These are phyloP conservation scores for Coemansia sp. DNA, from an alignment of 192 early-diverging fungal species.

Conservation along the genomic window DNA sequence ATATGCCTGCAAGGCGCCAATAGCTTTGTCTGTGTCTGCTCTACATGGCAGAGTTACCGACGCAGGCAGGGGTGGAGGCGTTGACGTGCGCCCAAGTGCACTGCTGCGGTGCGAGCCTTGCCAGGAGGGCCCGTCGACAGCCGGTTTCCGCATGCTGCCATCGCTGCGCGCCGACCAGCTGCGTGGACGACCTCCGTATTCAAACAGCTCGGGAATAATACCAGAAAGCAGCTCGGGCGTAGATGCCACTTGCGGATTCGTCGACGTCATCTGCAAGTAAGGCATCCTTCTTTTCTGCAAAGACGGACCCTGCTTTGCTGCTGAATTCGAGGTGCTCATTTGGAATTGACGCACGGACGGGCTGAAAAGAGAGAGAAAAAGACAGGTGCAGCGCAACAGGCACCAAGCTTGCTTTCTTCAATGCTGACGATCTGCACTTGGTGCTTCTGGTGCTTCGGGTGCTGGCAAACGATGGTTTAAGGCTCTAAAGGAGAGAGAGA, in stretches of 20 bases:
- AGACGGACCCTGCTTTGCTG: not conserved
- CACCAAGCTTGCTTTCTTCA: not conserved
- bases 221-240: constrained; percentile 33
- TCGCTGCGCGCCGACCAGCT: constrained; percentile 39
- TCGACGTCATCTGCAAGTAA: constrained; percentile 8
- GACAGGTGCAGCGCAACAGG: too few species aligned
- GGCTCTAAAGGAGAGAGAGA: too few species aligned
- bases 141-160: not conserved
- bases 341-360: too few species aligned
- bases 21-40: not conserved
- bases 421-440: not conserved
- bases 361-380: not conserved
- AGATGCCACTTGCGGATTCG: constrained; percentile 22
- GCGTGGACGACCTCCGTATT: constrained; percentile 33
- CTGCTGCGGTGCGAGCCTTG: constrained; percentile 6
- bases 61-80: not conserved
- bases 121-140: not conserved
- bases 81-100: not conserved
- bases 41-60: not conserved
- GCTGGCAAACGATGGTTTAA: too few species aligned
- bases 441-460: too few species aligned
- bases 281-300: constrained; percentile 1
- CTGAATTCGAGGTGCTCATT: constrained; percentile 1
- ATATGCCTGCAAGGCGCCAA: not conserved
- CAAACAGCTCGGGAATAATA: constrained; percentile 27